Base-by-base conservation (phyloP, 495 filamentous ascomycete species). In the Bombardia bombarda region DNA sequence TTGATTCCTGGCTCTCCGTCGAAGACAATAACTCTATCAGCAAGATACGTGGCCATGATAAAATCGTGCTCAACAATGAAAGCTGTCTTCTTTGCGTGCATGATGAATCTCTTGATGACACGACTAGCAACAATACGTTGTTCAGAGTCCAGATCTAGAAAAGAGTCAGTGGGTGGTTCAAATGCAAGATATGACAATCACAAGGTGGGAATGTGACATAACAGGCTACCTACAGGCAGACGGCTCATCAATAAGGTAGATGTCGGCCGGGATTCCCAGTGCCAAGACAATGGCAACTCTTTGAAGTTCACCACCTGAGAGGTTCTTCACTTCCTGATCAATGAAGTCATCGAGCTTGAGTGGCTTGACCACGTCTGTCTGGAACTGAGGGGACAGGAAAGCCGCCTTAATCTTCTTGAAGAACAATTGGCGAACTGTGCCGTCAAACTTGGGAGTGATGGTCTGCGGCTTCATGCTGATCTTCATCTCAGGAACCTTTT, bases 41-140 rank as follows among this genome's bases (percentile, higher is more conserved):
- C 92, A 16, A 97, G 80, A 63, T 98, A 98, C 14, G 92, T 75
- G 22, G 88, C 89, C 92, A 97, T 97, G 72, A 96, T 97, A 72
- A 98, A 97, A 80, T 98, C 93, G 83, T 98, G 92, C 80, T 98
- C 92, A 54, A 97, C 92, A 49, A 98, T 79, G 63, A 98, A 97
- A 26, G 93, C 92, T 1, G 92, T 97, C 77, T 97, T 97, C 82
- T 98, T 97, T 44, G 87, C 80, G 74, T 97, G 90, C 92, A 97
- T 98, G 56, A 98, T 96, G 77, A 95, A 98, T 47, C 92, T 83
- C 74, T 98, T 98, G 72, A 98, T 98, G 53, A 97, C 92, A 58
- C 90, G 80, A 37, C 88, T 84, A 47, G 90, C 92, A 46, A 97
- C 79, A 52, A 98, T 96, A 85, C 92, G 90, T 69, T 98, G 92